phyloP scores from a whole-genome alignment of 1,284 basidiomycete genomes.

The Ganoderma meredithae region DNA sequence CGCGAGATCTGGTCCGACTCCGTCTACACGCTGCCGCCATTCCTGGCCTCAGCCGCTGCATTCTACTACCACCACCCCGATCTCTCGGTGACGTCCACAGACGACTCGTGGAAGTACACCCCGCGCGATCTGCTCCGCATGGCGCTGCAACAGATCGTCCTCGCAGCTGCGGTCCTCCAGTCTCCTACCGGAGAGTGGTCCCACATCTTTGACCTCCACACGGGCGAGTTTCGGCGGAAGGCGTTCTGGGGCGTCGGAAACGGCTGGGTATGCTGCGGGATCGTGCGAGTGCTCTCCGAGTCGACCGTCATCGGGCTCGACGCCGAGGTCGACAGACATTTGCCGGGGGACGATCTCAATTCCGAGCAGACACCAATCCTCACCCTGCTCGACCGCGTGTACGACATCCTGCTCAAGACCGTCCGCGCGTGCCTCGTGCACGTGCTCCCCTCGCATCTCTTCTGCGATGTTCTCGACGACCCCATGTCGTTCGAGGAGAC shows the following conservation, averaged over 20 bases:
- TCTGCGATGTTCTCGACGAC: slow-evolving; percentile 39
- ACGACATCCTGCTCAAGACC: slow-evolving; percentile 31
- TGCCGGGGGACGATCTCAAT: neutral
- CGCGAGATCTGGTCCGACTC: slow-evolving; percentile 38
- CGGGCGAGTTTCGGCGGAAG: slow-evolving; percentile 29
- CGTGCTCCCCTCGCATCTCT: slow-evolving; percentile 33
- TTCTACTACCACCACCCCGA: slow-evolving; percentile 14
- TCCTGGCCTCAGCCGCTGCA: slow-evolving; percentile 33
- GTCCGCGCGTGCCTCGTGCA: slow-evolving; percentile 31
- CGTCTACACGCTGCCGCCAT: slow-evolving; percentile 38
- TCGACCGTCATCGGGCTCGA: slow-evolving; percentile 17
- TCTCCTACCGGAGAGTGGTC: slow-evolving; percentile 33
- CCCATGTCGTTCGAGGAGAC: slow-evolving; percentile 36
- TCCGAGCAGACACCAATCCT: neutral
- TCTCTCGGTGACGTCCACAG: slow-evolving; percentile 1
- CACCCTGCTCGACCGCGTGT: slow-evolving; percentile 16
- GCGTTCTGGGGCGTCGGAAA: slow-evolving; percentile 40
- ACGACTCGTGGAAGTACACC: neutral
- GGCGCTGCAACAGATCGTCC: slow-evolving; percentile 33
- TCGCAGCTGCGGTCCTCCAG: slow-evolving; percentile 32
- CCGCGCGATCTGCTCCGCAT: slow-evolving; percentile 21
- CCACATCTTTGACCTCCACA: slow-evolving; percentile 36
- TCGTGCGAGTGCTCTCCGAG: slow-evolving; percentile 30
- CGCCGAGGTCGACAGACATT: slow-evolving; percentile 15
- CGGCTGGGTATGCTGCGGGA: slow-evolving; percentile 40